phyloP scores from a whole-genome alignment of 75 land plant genomes.

The Pseudotsuga menziesii region DNA sequence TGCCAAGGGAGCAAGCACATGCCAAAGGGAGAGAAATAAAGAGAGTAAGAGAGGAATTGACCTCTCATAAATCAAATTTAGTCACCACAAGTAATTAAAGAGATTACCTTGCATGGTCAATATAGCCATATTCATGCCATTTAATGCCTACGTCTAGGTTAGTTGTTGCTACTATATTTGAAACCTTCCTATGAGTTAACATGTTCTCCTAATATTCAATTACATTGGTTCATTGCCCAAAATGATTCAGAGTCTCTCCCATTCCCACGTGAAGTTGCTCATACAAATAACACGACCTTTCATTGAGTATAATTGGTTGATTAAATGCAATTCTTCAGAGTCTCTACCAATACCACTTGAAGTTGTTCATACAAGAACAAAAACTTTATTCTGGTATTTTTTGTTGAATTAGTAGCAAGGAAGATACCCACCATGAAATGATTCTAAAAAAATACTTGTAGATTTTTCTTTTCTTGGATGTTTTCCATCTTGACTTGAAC shows the following conservation, averaged over 20 bases:
- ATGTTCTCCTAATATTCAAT: constrained; percentile 36
- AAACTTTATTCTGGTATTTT: constrained; percentile 59
- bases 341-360: no score
- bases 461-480: constrained; percentile 7
- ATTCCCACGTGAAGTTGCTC: constrained; percentile 35
- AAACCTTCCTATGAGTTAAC: constrained; percentile 35
- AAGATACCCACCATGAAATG: constrained; percentile 72
- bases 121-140: constrained; percentile 55
- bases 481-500: constrained; percentile 30
- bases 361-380: no score
- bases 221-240: constrained; percentile 29
- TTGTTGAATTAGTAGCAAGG: constrained; percentile 60
- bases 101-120: constrained; percentile 60
- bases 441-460: constrained; percentile 21
- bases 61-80: no score
- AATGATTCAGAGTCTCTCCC: constrained; percentile 40
- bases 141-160: constrained; percentile 66
- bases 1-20: no score
- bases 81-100: no score
- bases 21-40: no score
- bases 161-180: constrained; percentile 36
- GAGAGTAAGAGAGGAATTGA: no score
- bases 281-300: constrained; percentile 67
- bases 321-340: no score
- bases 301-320: no score